Evolutionary conservation across 768 basidiomycete genomes (phyloP).

Genomic region (Rhodotorula graminis): DNA sequence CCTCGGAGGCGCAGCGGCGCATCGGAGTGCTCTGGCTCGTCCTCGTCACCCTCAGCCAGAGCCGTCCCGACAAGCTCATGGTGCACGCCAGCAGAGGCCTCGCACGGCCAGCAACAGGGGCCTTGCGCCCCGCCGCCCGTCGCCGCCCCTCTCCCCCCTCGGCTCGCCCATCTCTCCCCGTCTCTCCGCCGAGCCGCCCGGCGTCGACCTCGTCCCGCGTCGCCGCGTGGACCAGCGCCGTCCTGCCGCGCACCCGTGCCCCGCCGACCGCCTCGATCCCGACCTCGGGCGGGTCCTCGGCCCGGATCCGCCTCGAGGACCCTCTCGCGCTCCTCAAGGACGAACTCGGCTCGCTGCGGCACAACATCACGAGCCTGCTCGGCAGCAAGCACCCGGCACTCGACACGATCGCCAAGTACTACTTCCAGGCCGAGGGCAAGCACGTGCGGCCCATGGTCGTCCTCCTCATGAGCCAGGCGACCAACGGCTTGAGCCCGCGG

Average conservation of each 20-base stretch:
- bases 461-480: slow-evolving; percentile 82
- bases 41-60: too few species aligned
- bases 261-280: slow-evolving; percentile 2
- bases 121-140: background rate
- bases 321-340: slow-evolving; percentile 66
- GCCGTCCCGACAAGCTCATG: background rate
- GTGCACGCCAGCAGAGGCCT: background rate
- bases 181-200: background rate
- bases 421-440: slow-evolving; percentile 80
- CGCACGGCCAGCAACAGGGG: background rate
- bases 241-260: slow-evolving; percentile 3
- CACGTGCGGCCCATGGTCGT: slow-evolving; percentile 86
- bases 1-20: too few species aligned
- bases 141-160: too few species aligned
- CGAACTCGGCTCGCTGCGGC: slow-evolving; percentile 67
- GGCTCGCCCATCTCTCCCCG: background rate
- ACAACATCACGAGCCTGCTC: slow-evolving; percentile 68
- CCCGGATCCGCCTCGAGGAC: slow-evolving; percentile 49
- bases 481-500: slow-evolving; percentile 73
- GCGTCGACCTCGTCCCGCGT: slow-evolving; percentile 16
- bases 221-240: slow-evolving; percentile 16
- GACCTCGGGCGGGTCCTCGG: slow-evolving; percentile 3
- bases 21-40: too few species aligned
- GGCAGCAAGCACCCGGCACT: slow-evolving; percentile 85
- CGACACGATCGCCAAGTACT: slow-evolving; percentile 81